A percentile compares a stretch with the other conserved stretches of the same genome.
Conservation (phyloP, 768 basidiomycete genomes). For the Lactarius pseudohatsudake region DNA sequence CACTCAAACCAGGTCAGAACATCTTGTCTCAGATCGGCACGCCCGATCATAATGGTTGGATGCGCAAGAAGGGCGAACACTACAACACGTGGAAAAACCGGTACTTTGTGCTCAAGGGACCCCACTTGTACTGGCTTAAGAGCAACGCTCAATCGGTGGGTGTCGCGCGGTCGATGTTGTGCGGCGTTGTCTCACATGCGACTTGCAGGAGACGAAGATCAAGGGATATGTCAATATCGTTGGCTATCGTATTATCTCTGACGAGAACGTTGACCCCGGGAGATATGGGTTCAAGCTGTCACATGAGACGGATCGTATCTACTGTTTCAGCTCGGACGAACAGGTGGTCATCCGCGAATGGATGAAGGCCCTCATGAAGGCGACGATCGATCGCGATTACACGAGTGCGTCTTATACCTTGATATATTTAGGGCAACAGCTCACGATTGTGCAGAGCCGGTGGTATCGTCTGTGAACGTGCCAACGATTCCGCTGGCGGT, state of each 20-base stretch:
- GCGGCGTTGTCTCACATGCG: neutral
- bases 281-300: slow-evolving; percentile 94
- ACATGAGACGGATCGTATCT: slow-evolving; percentile 82
- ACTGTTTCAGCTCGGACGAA: slow-evolving; percentile 92
- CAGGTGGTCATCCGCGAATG: slow-evolving; percentile 85
- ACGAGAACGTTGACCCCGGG: slow-evolving; percentile 89
- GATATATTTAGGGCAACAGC: neutral
- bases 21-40: slow-evolving; percentile 89
- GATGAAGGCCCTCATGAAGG: slow-evolving; percentile 99
- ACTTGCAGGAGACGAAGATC: slow-evolving; percentile 78
- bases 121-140: slow-evolving; percentile 84
- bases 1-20: slow-evolving; percentile 52
- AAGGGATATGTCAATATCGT: slow-evolving; percentile 94
- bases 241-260: slow-evolving; percentile 91
- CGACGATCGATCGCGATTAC: slow-evolving; percentile 93
- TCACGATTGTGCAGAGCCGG: slow-evolving; percentile 59
- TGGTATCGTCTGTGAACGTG: slow-evolving; percentile 95
- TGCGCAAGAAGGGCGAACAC: slow-evolving; percentile 92
- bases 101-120: slow-evolving; percentile 91
- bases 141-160: slow-evolving; percentile 60
- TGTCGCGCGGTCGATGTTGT: slow-evolving; percentile 24
- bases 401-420: slow-evolving; percentile 54
- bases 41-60: slow-evolving; percentile 89
- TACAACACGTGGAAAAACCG: slow-evolving; percentile 92
- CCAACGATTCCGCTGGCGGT: slow-evolving; percentile 93